A percentile compares a stretch with the other conserved stretches of the same genome.
Conservation (phyloP, 208 protist species). For the Naegleria fowleri region DNA sequence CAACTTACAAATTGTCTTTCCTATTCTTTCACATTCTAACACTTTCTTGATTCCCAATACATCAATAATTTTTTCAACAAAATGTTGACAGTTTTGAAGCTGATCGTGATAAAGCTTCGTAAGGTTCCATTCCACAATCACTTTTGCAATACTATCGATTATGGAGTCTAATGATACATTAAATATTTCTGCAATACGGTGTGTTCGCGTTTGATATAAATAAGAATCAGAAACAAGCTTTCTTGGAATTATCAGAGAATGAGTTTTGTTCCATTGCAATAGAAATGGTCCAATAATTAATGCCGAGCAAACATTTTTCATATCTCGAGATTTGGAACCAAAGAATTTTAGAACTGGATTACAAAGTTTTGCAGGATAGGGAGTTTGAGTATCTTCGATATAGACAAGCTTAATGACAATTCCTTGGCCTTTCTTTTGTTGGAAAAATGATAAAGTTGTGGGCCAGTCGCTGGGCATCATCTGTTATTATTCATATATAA, state of each 20-base stretch:
- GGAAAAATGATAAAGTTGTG: conserved; percentile 4
- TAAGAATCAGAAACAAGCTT: not conserved
- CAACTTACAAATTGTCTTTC: not conserved
- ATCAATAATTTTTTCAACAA: conserved; percentile 7
- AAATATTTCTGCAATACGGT: conserved; percentile 9
- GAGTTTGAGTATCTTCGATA: not conserved
- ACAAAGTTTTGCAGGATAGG: not conserved
- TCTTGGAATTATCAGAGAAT: not conserved
- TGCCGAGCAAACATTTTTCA: not conserved
- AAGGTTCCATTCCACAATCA: conserved; percentile 10
- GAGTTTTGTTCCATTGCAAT: conserved; percentile 1
- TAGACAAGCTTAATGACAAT: not conserved
- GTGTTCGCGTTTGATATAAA: not conserved
- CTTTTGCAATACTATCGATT: not conserved
- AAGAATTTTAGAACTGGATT: not conserved
- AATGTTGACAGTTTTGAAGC: conserved; percentile 1
- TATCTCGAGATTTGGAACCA: not conserved
- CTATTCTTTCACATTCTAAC: not conserved
- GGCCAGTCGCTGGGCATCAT: conserved; percentile 17
- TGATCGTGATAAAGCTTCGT: not conserved
- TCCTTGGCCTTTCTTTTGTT: conserved; percentile 24
- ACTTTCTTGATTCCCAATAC: not conserved
- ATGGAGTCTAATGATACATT: not conserved
- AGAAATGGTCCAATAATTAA: conserved; percentile 16
- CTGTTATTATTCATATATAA: not conserved